Base-by-base conservation (phyloP, 345 rosid species). In the Populus nigra region DNA sequence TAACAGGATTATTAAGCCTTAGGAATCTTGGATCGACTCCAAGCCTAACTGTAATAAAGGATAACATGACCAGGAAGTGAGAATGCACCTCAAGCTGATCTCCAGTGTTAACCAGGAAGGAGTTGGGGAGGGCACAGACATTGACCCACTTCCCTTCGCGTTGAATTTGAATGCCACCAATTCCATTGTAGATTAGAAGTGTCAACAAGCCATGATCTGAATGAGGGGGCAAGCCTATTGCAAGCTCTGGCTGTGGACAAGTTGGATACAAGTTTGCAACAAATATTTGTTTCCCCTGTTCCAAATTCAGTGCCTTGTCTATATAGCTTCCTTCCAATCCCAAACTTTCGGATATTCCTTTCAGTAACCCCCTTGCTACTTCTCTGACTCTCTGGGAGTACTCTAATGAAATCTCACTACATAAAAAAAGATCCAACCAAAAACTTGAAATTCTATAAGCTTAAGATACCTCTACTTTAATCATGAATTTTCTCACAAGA, bases 181-280 rank as follows among this genome's bases (percentile, higher is more conserved):
- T 53, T 61, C 82, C 89, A 45, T 88, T 89, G 2, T 87, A 86
- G 6, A 76, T 75, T 0, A 88, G 83, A 49, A 88, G 45, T 4
- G 92, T 87, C 27, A 88, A 61, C 25, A 88, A 84, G 67, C 94
- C 88, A 11, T 90, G 90, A 53, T 88, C 91, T 0, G 94, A 85
- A 69, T 90, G 94, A 35, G 92, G 85, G 0, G 90, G 87, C 76
- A 90, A 0, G 3, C 94, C 94, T 84, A 90, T 87, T 27, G 88
- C 90, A 2, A 79, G 85, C 16, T 87, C 87, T 23, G 93, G 93
- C 73, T 86, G 85, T 18, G 89, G 88, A 76, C 93, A 90, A 6
- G 91, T 82, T 3, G 93, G 90, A 63, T 90, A 90, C 5, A 82
- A 69, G 72, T 88, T 90, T 0, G 86, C 87, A 0, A n/a, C 12